Conservation (phyloP, 371 early-diverging fungal genomes). For the Actinomortierella ambigua region DNA sequence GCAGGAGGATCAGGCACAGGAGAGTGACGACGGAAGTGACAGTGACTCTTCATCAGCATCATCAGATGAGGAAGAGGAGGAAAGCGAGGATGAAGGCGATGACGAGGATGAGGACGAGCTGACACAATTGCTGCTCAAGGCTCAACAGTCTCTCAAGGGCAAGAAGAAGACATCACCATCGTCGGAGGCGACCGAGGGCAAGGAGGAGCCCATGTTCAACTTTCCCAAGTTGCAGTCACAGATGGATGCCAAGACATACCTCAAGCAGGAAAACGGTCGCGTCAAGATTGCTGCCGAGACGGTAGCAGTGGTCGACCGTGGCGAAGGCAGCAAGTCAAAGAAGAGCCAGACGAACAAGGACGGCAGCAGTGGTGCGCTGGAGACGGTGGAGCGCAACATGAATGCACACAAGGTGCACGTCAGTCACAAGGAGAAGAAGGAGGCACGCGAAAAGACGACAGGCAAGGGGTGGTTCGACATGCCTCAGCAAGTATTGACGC, state of each 20-base stretch:
- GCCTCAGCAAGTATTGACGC: constrained; percentile 85
- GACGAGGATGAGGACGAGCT: constrained; percentile 50
- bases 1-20: constrained; percentile 1
- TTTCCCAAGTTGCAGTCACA: constrained; percentile 31
- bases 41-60: constrained; percentile 3
- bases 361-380: constrained; percentile 12
- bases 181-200: constrained; percentile 14
- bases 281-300: constrained; percentile 47
- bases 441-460: constrained; percentile 59
- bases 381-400: constrained; percentile 39
- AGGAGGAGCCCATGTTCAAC: constrained; percentile 20
- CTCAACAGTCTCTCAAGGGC: constrained; percentile 48
- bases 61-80: constrained; percentile 5
- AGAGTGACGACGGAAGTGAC: neutral
- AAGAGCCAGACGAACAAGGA: too few relatives aligned
- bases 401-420: constrained; percentile 34
- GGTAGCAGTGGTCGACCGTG: constrained; percentile 13
- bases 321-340: constrained; percentile 5
- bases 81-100: constrained; percentile 2
- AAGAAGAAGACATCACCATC: constrained; percentile 31
- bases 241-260: constrained; percentile 18
- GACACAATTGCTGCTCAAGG: constrained; percentile 53
- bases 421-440: constrained; percentile 37
- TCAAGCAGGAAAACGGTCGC: constrained; percentile 51
- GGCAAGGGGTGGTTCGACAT: constrained; percentile 94